Evolutionary conservation across 2,329 filamentous ascomycete genomes (phyloP), one percentile per base, ranked within the genome.

Genomic region (Pyrenochaeta sp.): DNA sequence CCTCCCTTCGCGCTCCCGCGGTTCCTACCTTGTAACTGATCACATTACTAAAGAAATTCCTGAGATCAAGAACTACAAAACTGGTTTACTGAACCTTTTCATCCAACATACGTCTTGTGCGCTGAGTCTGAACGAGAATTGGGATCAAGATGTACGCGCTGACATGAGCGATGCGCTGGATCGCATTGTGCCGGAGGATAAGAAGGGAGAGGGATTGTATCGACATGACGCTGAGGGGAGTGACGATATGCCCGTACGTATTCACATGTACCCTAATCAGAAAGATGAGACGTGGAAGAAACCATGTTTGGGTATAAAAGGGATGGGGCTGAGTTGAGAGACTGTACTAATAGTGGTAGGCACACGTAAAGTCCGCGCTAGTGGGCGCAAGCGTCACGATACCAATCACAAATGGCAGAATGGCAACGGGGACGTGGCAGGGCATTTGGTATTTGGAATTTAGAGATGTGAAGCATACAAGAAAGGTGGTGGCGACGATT

Each of bases 361-460:
- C 92, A 54, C 95, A 99, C 77, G 89, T 99, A 75, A 99, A 99
- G 79, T 92, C 89, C 52, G 90, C 92, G 0, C 79, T 99, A 44
- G 83, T 98, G 27, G 95, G 95, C 12, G 91, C 93, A 3, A 96
- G 90, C 64, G 87, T 98, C 2, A 94, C 88, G 5, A 90, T 99
- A 53, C 95, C 95, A 1, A 97, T 99, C 74, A 89, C 85, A 55
- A 87, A 98, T 69, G 95, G 95, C 33, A 87, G 85, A 65, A 75
- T 98, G 72, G 88, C 80, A 9, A 85, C 82, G 14, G 86, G 86
- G 1, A 88, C 86, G 14, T 94, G 90, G 91, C 91, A 95, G 87
- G 87, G 95, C 0, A 94, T 98, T 54, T 98, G 91, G 90, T 96
- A 96, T 75, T 79, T 97, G 61, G 95, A 98, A 77, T 98, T 98